phyloP scores from a whole-genome alignment of 805 yeast genomes.

The Lachancea nothofagi region DNA sequence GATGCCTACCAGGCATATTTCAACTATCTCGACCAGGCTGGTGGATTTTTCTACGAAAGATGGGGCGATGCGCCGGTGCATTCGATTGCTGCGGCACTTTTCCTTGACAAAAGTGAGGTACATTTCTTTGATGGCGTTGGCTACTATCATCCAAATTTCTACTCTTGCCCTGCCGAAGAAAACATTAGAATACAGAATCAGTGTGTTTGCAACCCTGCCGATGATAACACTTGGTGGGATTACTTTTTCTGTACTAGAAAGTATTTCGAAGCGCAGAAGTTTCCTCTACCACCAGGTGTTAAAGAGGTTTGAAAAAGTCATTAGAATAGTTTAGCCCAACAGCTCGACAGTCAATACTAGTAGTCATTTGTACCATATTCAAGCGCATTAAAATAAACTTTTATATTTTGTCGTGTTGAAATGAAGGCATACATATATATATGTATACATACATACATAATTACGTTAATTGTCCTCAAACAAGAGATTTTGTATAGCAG shows the following conservation, averaged over 20 bases:
- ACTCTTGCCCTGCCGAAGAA: conserved; percentile 53
- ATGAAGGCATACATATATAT: too few species aligned
- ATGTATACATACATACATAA: too few species aligned
- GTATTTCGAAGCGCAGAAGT: conserved; percentile 39
- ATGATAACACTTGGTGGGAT: conserved; percentile 66
- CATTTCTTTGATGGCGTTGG: conserved; percentile 75
- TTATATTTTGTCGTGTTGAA: too few species aligned
- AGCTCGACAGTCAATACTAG: too few species aligned
- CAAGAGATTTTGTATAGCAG: too few species aligned
- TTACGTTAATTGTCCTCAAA: too few species aligned
- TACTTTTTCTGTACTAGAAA: conserved; percentile 63
- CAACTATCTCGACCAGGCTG: conserved; percentile 54
- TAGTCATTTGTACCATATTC: too few species aligned
- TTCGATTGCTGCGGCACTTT: conserved; percentile 63
- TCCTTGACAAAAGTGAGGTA: conserved; percentile 50
- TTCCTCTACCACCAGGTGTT: conserved; percentile 20
- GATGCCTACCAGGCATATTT: conserved; percentile 54
- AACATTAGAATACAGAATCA: conserved; percentile 51
- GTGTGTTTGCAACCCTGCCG: conserved; percentile 54
- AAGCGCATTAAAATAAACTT: too few species aligned
- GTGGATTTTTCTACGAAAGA: conserved; percentile 81
- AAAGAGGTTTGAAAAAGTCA: neutral
- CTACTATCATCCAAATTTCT: conserved; percentile 65
- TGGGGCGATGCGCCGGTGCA: conserved; percentile 97
- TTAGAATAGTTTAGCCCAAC: too few species aligned